Percentiles rank a stretch among this genome's conserved stretches.
These are phyloP conservation scores for Aristolochia fimbriata DNA, from an alignment of 164 flowering plant genomes.

Conservation along the genomic window DNA sequence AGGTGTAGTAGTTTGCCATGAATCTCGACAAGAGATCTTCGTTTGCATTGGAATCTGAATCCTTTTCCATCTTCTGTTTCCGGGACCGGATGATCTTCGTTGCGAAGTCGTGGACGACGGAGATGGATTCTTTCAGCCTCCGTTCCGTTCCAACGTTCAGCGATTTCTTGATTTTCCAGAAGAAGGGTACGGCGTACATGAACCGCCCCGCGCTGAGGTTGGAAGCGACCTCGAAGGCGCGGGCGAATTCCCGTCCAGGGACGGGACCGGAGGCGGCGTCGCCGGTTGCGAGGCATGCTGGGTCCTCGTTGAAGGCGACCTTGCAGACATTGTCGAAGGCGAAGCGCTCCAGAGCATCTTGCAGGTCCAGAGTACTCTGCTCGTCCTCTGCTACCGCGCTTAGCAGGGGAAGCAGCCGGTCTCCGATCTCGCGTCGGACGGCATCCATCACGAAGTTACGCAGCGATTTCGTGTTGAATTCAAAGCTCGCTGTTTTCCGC, in stretches of 20 bases:
- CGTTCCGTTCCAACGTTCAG: slow-evolving; percentile 49
- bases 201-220: slow-evolving; percentile 37
- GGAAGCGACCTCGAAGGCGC: slow-evolving; percentile 55
- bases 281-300: slow-evolving; percentile 25
- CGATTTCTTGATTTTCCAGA: slow-evolving; percentile 26
- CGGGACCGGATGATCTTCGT: slow-evolving; percentile 37
- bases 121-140: slow-evolving; percentile 25
- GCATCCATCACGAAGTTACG: slow-evolving; percentile 29
- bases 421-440: slow-evolving; percentile 21
- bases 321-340: slow-evolving; percentile 59
- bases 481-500: slow-evolving; percentile 46
- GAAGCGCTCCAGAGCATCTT: slow-evolving; percentile 49
- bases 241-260: slow-evolving; percentile 34
- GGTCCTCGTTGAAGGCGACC: slow-evolving; percentile 45
- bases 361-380: slow-evolving; percentile 31
- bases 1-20: slow-evolving; percentile 8
- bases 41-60: neutral
- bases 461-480: slow-evolving; percentile 37
- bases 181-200: slow-evolving; percentile 19
- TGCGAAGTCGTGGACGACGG: slow-evolving; percentile 39
- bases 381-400: slow-evolving; percentile 16
- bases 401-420: slow-evolving; percentile 32
- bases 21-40: slow-evolving; percentile 41
- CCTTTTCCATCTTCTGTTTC: slow-evolving; percentile 10
- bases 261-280: slow-evolving; percentile 25